A percentile compares a stretch with the other conserved stretches of the same genome.
Conservation (phyloP, 768 basidiomycete genomes). For the Tremella fuciformis region DNA sequence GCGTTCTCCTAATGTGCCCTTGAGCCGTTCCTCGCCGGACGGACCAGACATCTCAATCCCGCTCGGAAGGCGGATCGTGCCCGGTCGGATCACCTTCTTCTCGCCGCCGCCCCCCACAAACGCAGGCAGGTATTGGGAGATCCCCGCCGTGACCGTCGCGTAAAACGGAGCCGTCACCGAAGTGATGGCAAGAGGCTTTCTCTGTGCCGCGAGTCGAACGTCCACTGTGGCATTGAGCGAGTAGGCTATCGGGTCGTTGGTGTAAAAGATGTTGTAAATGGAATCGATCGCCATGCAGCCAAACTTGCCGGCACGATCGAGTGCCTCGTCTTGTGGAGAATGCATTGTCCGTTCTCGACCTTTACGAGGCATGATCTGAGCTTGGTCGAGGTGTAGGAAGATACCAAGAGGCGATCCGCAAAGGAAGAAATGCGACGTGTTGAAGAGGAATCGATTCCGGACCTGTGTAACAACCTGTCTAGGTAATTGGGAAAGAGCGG, state of each 20-base stretch:
- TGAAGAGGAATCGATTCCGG: slow-evolving; percentile 52
- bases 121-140: slow-evolving; percentile 47
- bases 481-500: slow-evolving; percentile 49
- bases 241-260: slow-evolving; percentile 56
- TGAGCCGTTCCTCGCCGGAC: slow-evolving; percentile 46
- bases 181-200: slow-evolving; percentile 47
- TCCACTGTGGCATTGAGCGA: slow-evolving; percentile 56
- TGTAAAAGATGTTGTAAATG: slow-evolving; percentile 55
- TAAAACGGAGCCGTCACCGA: slow-evolving; percentile 49
- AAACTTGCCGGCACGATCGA: slow-evolving; percentile 54
- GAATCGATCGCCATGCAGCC: slow-evolving; percentile 54
- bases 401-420: slow-evolving; percentile 55
- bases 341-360: slow-evolving; percentile 54
- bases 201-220: slow-evolving; percentile 35
- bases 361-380: slow-evolving; percentile 55
- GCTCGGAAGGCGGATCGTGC: slow-evolving; percentile 47
- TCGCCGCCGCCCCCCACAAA: slow-evolving; percentile 27
- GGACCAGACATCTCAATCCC: slow-evolving; percentile 53
- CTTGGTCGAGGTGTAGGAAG: slow-evolving; percentile 56
- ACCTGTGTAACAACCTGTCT: slow-evolving; percentile 47
- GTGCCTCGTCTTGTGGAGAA: slow-evolving; percentile 56
- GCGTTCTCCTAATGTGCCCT: slow-evolving; percentile 48
- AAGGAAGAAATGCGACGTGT: slow-evolving; percentile 53
- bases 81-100: slow-evolving; percentile 42
- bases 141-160: slow-evolving; percentile 47